Evolutionary conservation across 768 basidiomycete genomes (phyloP).

Genomic region (Cystofilobasidium macerans): DNA sequence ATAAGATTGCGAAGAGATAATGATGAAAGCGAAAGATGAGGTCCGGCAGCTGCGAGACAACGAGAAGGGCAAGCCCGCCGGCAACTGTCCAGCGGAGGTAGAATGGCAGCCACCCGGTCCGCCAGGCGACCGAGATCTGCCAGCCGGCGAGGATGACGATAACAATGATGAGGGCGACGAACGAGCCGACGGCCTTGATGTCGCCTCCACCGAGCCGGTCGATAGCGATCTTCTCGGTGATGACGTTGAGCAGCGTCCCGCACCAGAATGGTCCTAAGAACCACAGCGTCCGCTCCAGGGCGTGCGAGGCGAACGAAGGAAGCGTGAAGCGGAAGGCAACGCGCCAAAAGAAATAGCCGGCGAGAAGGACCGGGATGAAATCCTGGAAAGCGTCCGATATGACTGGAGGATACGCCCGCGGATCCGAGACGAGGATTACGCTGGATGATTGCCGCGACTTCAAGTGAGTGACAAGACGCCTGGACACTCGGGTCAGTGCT

Average conservation of each 20-base stretch:
- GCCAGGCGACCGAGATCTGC: slow-evolving; percentile 69
- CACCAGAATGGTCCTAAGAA: slow-evolving; percentile 71
- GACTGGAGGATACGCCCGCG: slow-evolving; percentile 53
- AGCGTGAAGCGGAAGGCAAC: slow-evolving; percentile 61
- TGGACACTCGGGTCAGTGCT: background rate
- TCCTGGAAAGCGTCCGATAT: slow-evolving; percentile 61
- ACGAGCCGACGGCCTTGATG: slow-evolving; percentile 58
- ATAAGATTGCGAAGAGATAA: slow-evolving; percentile 62
- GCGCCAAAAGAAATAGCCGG: slow-evolving; percentile 33
- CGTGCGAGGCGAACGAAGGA: slow-evolving; percentile 51
- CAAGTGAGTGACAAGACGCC: background rate
- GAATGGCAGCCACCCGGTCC: slow-evolving; percentile 69
- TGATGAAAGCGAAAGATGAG: slow-evolving; percentile 66
- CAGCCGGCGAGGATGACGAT: slow-evolving; percentile 54
- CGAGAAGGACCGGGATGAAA: slow-evolving; percentile 67
- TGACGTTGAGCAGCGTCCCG: slow-evolving; percentile 62
- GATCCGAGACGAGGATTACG: slow-evolving; percentile 65
- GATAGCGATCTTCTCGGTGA: slow-evolving; percentile 61
- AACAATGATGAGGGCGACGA: slow-evolving; percentile 58
- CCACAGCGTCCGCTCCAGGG: slow-evolving; percentile 59
- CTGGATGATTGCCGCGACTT: background rate
- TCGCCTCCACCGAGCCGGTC: slow-evolving; percentile 62
- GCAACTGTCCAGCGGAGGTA: slow-evolving; percentile 54
- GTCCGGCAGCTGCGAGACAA: slow-evolving; percentile 59
- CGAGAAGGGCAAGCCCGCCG: slow-evolving; percentile 55